Base-by-base conservation (phyloP, 495 filamentous ascomycete species). In the Aspergillus affinis region DNA sequence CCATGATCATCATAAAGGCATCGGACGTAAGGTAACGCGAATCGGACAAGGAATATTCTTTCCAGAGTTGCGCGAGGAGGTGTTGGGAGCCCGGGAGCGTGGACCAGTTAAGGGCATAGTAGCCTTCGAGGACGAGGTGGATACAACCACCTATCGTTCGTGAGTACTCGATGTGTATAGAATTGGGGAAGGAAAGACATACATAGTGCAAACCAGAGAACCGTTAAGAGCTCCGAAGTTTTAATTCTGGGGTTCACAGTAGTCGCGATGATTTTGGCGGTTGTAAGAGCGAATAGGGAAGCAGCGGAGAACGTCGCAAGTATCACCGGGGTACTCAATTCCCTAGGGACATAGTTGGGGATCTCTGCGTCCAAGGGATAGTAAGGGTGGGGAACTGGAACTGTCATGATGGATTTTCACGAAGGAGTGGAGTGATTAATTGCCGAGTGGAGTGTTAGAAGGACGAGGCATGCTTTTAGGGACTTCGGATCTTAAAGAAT, bases 1-100 rank as follows among this genome's bases (percentile, higher is more conserved):
- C 91, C 72, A 93, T 88, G 67, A 83, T 86, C 6, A 93, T 70
- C 62, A 92, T 86, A 69, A 93, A 93, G 2, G 83, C 74, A 63
- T 94, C 84, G 2, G 78, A 79, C 6, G 83, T 86, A 55, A 92
- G 71, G 57, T 93, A 92, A 21, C 90, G 82, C 41, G 88, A 91
- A 69, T 93, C 90, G 10, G 88, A 90, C 19, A 86, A 77, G 13
- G 88, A 77, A 75, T 93, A 93, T 67, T 92, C 90, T 65, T 92
- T 92, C 90, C 90, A 92, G 19, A 92, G 76, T 68, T 92, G 88
- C 0, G 84, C 85, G 48, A 90, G 82, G 1, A 91, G 61, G 36
- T 78, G 73, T 61, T 81, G 77, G 48, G 63, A 68, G 17, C 70
- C 63, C 7, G 72, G 71, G 69, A 87, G 78, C 46, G 52, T 62